phyloP scores from a whole-genome alignment of 208 protist genomes.

The Leptomonas seymouri region DNA sequence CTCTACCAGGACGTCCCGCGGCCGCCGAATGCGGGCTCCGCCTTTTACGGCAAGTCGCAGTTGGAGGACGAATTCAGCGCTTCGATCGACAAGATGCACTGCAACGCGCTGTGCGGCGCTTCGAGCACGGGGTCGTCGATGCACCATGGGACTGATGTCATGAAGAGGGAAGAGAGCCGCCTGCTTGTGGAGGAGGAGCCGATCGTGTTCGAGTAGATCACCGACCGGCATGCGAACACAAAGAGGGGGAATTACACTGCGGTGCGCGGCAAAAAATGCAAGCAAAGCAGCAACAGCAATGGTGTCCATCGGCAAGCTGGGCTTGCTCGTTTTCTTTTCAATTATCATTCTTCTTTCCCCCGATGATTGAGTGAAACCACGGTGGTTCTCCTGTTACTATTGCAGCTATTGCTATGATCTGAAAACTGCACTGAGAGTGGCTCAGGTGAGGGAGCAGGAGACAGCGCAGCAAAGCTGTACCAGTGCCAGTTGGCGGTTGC shows the following conservation, averaged over 20 bases:
- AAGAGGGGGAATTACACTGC: background rate
- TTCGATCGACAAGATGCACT: background rate
- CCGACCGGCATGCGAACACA: background rate
- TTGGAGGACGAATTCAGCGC: background rate
- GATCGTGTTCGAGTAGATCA: constrained; percentile 35
- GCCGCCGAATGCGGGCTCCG: constrained; percentile 5
- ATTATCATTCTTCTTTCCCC: too few relatives aligned
- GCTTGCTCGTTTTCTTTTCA: background rate
- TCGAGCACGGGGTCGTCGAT: constrained; percentile 12
- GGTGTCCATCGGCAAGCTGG: background rate
- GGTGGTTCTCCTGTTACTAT: too few relatives aligned
- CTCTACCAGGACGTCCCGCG: constrained; percentile 52
- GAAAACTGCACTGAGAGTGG: too few relatives aligned
- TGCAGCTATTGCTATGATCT: too few relatives aligned
- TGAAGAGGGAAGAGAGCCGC: too few relatives aligned
- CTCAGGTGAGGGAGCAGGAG: too few relatives aligned
- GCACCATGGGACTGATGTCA: too few relatives aligned
- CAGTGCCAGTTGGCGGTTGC: too few relatives aligned
- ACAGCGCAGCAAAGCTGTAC: too few relatives aligned
- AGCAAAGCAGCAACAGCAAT: background rate
- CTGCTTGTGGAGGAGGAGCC: constrained; percentile 37
- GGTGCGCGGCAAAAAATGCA: background rate
- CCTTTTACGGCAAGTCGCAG: constrained; percentile 1
- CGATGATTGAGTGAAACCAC: too few relatives aligned
- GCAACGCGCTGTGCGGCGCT: constrained; percentile 4